phyloP scores from a whole-genome alignment of 202 grass and related monocot species.

The Digitaria exilis region DNA sequence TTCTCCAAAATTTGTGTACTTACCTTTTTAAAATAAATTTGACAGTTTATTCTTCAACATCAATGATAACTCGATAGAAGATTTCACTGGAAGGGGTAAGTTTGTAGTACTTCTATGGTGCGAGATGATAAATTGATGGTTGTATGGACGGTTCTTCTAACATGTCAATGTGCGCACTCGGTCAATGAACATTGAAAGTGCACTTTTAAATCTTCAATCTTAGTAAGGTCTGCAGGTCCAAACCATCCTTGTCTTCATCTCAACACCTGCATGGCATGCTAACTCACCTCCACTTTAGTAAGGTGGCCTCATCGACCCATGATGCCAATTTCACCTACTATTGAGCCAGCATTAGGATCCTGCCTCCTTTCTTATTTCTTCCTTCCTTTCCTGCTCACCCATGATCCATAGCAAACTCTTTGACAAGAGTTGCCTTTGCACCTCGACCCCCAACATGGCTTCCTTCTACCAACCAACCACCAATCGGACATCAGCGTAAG shows the following conservation, averaged over 20 bases:
- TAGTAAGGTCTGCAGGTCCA: not conserved
- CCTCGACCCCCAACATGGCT: not conserved
- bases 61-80: constrained; percentile 77
- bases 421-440: not conserved
- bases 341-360: not conserved
- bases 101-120: constrained; percentile 17
- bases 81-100: constrained; percentile 85
- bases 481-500: not conserved
- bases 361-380: not conserved
- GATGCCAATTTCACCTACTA: not conserved
- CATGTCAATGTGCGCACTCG: not conserved
- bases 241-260: not conserved
- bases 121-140: not conserved
- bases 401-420: not conserved
- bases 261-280: not conserved
- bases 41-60: constrained; percentile 89
- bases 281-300: not conserved
- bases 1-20: not conserved
- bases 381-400: not conserved
- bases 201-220: not conserved
- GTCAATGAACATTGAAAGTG: not conserved
- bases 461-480: not conserved
- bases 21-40: constrained; percentile 9
- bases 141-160: not conserved
- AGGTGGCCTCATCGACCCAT: not conserved